These are phyloP conservation scores for Aspergillus jensenii DNA, from an alignment of 2,329 filamentous ascomycete genomes.

Conservation along the genomic window DNA sequence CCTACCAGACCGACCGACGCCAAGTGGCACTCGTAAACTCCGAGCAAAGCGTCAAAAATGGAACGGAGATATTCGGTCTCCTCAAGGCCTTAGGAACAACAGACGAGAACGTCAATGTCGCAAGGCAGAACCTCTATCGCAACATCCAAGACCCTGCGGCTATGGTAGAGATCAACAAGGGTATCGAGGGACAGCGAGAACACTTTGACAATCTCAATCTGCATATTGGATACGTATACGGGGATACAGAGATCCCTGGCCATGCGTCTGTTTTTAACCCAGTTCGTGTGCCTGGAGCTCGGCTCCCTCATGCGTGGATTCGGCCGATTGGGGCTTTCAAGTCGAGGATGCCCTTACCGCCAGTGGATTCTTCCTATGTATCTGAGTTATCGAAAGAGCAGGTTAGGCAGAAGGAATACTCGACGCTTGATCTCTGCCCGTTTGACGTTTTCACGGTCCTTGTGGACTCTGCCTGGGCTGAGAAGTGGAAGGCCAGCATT, in stretches of 20 bases:
- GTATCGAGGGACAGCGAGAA: constrained; percentile 14
- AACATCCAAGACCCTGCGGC: constrained; percentile 4
- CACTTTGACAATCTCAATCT: constrained; percentile 17
- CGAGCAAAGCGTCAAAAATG: constrained; percentile 47
- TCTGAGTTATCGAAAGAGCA: constrained; percentile 29
- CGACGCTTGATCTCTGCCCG: constrained; percentile 38
- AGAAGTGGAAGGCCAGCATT: neutral
- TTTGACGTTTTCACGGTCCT: constrained; percentile 34
- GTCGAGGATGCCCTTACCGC: neutral
- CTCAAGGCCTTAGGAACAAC: constrained; percentile 41
- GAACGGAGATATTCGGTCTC: constrained; percentile 43
- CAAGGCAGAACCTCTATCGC: constrained; percentile 9
- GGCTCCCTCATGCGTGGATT: constrained; percentile 46
- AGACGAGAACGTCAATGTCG: constrained; percentile 11
- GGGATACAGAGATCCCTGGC: constrained; percentile 23
- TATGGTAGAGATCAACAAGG: constrained; percentile 7
- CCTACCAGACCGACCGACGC: constrained; percentile 40
- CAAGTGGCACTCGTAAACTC: constrained; percentile 43
- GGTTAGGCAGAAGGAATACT: constrained; percentile 28
- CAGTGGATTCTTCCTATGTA: constrained; percentile 38
- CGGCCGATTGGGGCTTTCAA: neutral
- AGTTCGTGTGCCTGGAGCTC: constrained; percentile 39
- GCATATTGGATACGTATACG: constrained; percentile 15
- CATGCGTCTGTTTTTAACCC: constrained; percentile 41
- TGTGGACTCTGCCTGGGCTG: constrained; percentile 10